Percentiles rank a stretch among this genome's conserved stretches.
Conservation (phyloP, 1,284 basidiomycete genomes). For the Coniferiporia weirii region DNA sequence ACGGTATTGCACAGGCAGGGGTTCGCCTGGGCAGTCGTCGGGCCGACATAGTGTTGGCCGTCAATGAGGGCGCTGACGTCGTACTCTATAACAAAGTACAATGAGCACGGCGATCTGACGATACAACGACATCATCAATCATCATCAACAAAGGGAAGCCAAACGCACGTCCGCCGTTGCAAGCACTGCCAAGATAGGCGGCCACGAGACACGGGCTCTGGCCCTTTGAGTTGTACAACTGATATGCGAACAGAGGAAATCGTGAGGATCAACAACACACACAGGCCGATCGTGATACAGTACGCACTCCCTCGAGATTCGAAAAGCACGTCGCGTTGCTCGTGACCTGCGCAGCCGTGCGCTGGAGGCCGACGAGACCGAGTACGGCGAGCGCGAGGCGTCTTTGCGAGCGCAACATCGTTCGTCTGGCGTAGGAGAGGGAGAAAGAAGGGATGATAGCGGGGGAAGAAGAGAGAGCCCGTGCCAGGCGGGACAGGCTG, state of each 20-base stretch:
- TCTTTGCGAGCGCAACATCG: too few relatives aligned
- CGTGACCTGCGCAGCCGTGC: constrained; percentile 1
- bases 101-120: not conserved
- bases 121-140: not conserved
- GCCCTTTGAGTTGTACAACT: constrained; percentile 28
- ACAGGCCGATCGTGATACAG: too few relatives aligned
- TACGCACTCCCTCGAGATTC: not conserved
- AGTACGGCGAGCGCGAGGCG: not conserved
- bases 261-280: too few relatives aligned
- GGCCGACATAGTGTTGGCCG: constrained; percentile 14
- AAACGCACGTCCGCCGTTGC: constrained; percentile 12
- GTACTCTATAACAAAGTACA: constrained; percentile 2
- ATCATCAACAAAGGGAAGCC: not conserved
- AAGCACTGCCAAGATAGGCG: constrained; percentile 12
- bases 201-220: constrained; percentile 29
- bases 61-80: constrained; percentile 4
- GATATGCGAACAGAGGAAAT: too few relatives aligned
- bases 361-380: not conserved
- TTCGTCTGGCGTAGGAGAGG: too few relatives aligned
- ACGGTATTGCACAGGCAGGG: constrained; percentile 18
- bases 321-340: constrained; percentile 8
- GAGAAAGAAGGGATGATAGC: too few relatives aligned
- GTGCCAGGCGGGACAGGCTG: too few relatives aligned
- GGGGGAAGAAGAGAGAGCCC: too few relatives aligned
- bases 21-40: not conserved